Evolutionary conservation across 2,329 filamentous ascomycete species (phyloP), one percentile per base, ranked within the genome.

Genomic region (Aureobasidium sp.): DNA sequence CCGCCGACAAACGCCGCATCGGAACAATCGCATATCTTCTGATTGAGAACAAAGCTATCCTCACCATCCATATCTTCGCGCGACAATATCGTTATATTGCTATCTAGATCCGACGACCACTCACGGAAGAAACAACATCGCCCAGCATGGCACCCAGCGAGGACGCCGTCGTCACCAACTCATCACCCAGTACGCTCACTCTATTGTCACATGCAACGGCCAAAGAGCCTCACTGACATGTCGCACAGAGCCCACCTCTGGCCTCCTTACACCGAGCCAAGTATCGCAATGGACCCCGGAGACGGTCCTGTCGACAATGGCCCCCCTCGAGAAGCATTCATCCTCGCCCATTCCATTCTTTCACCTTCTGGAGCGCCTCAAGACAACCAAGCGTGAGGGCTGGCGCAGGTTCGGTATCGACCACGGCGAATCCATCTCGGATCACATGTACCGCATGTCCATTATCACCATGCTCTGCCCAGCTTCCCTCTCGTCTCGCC

Each of bases 391-490:
- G 74, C 88, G 94, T 63, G 94, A 96, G 75, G 94, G 94, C 65
- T 99, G 94, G 94, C 84, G 89, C 60, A 84, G 94, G 38, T 96
- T 96, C 71, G 85, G 85, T 40, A 90, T 99, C 65, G 66, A 73
- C 60, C 65, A 75, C 61, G 88, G 90, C 72, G 94, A 99, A 75
- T 95, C 90, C 1, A 96, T 99, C 70, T 83, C 90, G 58, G 94
- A 99, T 77, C 94, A 99, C 81, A 99, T 99, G 94, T 99, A 97
- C 77, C 91, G 94, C 76, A 99, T 99, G 94, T 90, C 92, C 53
- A 83, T 99, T 67, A 90, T 99, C 74, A 91, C 90, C 65, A 89
- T 99, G 86, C 84, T 96, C 65, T 91, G 90, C 2, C 93, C 94
- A 1, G 81, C 89, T 0, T 76, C 87, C 1, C 83, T 96, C 11